Conservation (phyloP, 75 land plant species). For the Pinus albicaulis region DNA sequence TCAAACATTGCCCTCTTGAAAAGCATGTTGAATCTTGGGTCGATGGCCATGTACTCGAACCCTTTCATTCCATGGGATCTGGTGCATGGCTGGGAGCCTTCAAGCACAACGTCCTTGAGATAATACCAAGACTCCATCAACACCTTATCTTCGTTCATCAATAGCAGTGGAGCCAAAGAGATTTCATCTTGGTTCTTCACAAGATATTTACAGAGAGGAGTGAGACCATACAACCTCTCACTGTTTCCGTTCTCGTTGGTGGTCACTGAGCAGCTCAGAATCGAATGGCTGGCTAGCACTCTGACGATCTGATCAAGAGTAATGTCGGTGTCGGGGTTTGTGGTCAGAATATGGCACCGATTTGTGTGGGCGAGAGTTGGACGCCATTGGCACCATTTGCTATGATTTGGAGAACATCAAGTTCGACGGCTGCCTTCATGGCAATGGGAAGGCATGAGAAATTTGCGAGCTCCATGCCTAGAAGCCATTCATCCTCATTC, state of each 20-base stretch:
- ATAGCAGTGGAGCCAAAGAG: conserved; percentile 19
- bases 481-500: conserved; percentile 3
- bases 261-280: conserved; percentile 18
- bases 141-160: conserved; percentile 22
- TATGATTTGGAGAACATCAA: conserved; percentile 25
- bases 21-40: too few species aligned
- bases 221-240: conserved; percentile 19
- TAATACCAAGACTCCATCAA: too few species aligned
- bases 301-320: conserved; percentile 19
- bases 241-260: background rate
- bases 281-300: too few species aligned
- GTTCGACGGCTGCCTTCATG: conserved; percentile 19
- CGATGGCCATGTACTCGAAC: too few species aligned
- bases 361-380: too few species aligned
- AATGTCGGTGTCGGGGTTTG: conserved; percentile 8
- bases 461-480: conserved; percentile 6
- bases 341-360: conserved; percentile 9
- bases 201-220: conserved; percentile 22
- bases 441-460: conserved; percentile 24
- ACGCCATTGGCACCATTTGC: too few species aligned
- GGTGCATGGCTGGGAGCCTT: conserved; percentile 19
- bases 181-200: too few species aligned
- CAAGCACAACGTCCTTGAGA: too few species aligned
- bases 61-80: too few species aligned
- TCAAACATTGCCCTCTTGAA: too few species aligned